Conservation (phyloP, 305 asterid species). For the Caryopteris hybrid region DNA sequence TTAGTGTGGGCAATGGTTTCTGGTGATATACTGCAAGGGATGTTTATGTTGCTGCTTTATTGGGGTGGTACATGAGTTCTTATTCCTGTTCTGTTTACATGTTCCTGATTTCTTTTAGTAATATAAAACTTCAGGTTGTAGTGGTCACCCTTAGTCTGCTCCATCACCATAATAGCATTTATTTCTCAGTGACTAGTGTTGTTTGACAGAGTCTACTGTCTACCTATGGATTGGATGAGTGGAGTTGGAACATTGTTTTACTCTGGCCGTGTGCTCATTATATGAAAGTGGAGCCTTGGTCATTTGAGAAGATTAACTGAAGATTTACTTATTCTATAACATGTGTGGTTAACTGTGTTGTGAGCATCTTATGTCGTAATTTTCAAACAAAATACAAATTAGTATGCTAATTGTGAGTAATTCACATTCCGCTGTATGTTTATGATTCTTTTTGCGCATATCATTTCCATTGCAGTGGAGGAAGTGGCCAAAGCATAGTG, state of each 20-base stretch:
- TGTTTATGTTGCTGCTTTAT: not conserved
- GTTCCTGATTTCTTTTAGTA: not conserved
- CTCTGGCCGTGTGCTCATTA: not conserved
- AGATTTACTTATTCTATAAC: not conserved
- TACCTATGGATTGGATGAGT: not conserved
- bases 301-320: not conserved
- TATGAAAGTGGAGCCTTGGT: conserved; percentile 3
- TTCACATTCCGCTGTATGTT: not conserved
- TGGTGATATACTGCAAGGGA: not conserved
- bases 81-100: too few species aligned
- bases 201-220: not conserved
- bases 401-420: not conserved
- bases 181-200: not conserved
- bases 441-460: not conserved
- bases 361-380: not conserved
- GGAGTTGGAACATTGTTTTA: not conserved
- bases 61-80: too few species aligned
- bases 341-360: not conserved
- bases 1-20: not conserved
- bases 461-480: not conserved
- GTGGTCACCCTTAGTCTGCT: not conserved
- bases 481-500: not conserved
- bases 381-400: not conserved
- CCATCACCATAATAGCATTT: not conserved
- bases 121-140: not conserved